Evolutionary conservation across 495 filamentous ascomycete genomes (phyloP).

Genomic region (Penicillium egyptiacum): DNA sequence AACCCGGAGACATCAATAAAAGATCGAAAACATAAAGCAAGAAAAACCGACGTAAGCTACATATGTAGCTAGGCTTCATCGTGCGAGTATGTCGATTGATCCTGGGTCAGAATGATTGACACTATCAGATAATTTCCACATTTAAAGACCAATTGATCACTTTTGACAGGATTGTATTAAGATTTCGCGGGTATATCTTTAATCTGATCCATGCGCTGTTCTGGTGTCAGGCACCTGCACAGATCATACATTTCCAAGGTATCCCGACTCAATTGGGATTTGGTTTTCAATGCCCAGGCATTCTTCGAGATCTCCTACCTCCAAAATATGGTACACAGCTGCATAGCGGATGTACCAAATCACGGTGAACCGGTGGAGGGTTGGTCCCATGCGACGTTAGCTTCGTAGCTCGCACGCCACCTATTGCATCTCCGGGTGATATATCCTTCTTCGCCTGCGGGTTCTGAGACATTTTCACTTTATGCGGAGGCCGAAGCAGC

Average conservation of each 20-base stretch:
- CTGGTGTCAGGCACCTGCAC: conserved; percentile 8
- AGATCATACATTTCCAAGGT: conserved; percentile 6
- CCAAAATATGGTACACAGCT: background rate
- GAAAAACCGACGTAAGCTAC: background rate
- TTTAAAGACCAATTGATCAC: background rate
- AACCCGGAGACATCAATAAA: background rate
- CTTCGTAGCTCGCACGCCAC: background rate
- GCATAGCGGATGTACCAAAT: background rate
- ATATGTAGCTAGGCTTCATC: background rate
- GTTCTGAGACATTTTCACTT: conserved; percentile 2
- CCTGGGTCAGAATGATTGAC: background rate
- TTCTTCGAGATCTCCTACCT: background rate
- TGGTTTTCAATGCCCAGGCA: background rate
- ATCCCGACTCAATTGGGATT: background rate
- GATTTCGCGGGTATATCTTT: conserved; percentile 25
- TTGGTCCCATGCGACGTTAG: background rate
- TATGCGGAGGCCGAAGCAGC: conserved; percentile 40
- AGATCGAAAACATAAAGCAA: background rate
- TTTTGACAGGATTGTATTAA: conserved; percentile 12
- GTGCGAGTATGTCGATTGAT: background rate
- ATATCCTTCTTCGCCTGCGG: background rate
- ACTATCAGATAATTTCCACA: background rate
- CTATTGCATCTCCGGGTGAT: background rate
- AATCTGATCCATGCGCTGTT: background rate
- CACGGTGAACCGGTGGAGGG: background rate